Conservation (phyloP, 208 protist species). For the Trypanosoma rangeli region DNA sequence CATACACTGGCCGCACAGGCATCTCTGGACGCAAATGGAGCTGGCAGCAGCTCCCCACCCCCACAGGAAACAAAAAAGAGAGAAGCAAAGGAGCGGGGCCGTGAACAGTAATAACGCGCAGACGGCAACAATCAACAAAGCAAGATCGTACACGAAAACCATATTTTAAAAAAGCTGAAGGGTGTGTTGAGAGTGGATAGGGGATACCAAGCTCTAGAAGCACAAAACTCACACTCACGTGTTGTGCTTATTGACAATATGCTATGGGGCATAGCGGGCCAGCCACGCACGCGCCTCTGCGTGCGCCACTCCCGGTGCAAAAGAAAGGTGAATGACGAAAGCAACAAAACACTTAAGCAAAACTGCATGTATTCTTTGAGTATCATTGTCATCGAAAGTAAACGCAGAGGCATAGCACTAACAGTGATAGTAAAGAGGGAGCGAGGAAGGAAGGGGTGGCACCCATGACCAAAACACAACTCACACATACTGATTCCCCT, state of each 20-base stretch:
- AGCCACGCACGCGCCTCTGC: neutral
- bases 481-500: neutral
- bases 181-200: too few relatives aligned
- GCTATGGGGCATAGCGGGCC: neutral
- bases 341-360: neutral
- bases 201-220: too few relatives aligned
- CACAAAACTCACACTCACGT: neutral
- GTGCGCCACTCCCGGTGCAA: neutral
- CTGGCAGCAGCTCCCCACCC: neutral
- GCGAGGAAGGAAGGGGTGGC: too few relatives aligned
- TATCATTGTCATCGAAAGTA: neutral
- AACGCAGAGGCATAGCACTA: neutral
- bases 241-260: neutral
- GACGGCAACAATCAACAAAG: neutral
- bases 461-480: neutral
- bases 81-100: conserved; percentile 4
- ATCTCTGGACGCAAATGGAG: conserved; percentile 36
- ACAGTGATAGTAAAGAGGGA: neutral
- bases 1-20: conserved; percentile 82
- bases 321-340: conserved; percentile 2
- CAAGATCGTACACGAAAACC: conserved; percentile 5
- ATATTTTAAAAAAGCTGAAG: neutral
- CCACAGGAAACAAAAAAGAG: neutral
- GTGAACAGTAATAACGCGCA: too few relatives aligned
- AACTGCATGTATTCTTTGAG: neutral